Percentiles rank a stretch among this genome's conserved stretches.
phyloP scores from a whole-genome alignment of 192 early-diverging fungal genomes.

The Coemansia sp. region DNA sequence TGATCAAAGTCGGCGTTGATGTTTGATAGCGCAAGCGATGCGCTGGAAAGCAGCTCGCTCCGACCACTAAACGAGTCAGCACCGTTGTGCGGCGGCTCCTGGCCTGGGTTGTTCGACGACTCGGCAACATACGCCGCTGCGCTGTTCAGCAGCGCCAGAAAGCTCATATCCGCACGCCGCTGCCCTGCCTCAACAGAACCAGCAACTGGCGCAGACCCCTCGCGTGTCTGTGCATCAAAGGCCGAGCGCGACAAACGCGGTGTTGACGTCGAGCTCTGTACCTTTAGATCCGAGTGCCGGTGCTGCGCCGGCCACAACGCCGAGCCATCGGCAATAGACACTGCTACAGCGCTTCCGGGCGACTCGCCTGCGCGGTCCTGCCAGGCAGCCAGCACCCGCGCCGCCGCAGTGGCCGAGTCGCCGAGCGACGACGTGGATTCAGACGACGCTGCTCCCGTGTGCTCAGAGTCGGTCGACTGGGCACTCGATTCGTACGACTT shows the following conservation, averaged over 20 bases:
- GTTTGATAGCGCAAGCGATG: conserved; percentile 19
- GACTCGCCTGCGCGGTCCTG: conserved; percentile 41
- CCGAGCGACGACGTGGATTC: conserved; percentile 37
- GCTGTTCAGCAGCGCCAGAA: conserved; percentile 45
- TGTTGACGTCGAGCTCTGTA: conserved; percentile 37
- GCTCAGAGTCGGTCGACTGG: conserved; percentile 44
- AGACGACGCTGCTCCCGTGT: conserved; percentile 33
- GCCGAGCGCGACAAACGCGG: conserved; percentile 17
- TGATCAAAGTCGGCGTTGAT: conserved; percentile 26
- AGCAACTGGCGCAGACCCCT: conserved; percentile 34
- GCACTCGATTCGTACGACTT: conserved; percentile 32
- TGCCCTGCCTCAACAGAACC: conserved; percentile 18
- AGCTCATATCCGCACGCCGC: conserved; percentile 45
- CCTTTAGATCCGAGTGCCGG: conserved; percentile 6
- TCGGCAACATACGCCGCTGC: conserved; percentile 47
- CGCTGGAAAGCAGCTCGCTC: conserved; percentile 27
- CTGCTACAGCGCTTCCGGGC: conserved; percentile 4
- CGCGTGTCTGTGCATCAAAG: conserved; percentile 21
- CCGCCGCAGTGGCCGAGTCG: conserved; percentile 48
- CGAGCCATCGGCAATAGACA: conserved; percentile 6
- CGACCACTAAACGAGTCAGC: conserved; percentile 17
- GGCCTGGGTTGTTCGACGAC: conserved; percentile 17
- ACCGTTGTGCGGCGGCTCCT: conserved; percentile 3
- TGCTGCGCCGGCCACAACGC: conserved; percentile 14
- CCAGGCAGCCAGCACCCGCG: conserved; percentile 52